A percentile compares a stretch with the other conserved stretches of the same genome.
Evolutionary conservation across 2,329 filamentous ascomycete species (phyloP).

Genomic region (Phialophora expanda): DNA sequence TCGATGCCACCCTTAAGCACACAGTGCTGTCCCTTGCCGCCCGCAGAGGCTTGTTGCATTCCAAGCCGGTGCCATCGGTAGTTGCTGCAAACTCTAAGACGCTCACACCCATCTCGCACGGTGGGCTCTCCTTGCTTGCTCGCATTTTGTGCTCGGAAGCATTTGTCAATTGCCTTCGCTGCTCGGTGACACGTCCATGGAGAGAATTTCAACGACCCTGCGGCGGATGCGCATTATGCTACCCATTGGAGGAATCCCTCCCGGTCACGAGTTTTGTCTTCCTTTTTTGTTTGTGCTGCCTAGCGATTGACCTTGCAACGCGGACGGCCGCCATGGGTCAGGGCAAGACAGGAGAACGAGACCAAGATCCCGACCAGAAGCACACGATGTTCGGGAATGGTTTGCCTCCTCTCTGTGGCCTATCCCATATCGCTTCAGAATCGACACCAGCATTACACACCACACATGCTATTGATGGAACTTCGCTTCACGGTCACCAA

Average conservation of each 20-base stretch:
- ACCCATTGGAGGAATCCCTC: neutral
- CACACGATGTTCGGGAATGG: neutral
- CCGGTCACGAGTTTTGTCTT: neutral
- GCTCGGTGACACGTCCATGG: neutral
- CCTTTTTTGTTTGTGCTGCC: neutral
- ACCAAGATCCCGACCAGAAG: too few species aligned
- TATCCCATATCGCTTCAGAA: neutral
- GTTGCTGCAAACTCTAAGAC: neutral
- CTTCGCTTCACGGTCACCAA: neutral
- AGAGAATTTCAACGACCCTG: neutral
- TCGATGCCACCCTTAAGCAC: neutral
- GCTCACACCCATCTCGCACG: neutral
- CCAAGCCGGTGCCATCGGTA: neutral
- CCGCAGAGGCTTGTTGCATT: slow-evolving; percentile 14
- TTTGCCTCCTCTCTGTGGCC: neutral
- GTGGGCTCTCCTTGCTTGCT: neutral
- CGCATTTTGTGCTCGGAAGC: neutral
- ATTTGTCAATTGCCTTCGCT: slow-evolving; percentile 1
- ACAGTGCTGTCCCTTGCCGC: slow-evolving; percentile 4
- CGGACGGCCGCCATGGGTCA: neutral
- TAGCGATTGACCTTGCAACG: neutral
- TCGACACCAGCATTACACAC: neutral
- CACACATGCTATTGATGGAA: neutral
- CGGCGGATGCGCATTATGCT: neutral
- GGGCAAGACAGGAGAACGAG: neutral